Conservation (phyloP, 768 basidiomycete species). For the Antrodiella citrinella region DNA sequence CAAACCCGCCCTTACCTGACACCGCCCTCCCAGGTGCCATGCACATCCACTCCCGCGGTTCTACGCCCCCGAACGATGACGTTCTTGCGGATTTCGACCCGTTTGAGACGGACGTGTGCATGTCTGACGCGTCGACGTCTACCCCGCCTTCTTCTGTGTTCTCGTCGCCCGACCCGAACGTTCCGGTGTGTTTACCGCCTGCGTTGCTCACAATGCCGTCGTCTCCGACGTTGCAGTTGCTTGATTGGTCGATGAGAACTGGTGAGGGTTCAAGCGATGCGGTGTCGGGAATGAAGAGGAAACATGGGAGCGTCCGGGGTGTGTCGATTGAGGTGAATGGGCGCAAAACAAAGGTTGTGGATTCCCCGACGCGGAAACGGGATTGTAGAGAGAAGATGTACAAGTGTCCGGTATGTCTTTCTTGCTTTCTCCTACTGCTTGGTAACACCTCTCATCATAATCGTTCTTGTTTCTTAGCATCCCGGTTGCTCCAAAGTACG, state of each 20-base stretch:
- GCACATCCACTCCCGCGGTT: conserved; percentile 1
- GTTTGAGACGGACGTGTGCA: no score
- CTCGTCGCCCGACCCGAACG: conserved; percentile 3
- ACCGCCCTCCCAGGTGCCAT: conserved; percentile 1
- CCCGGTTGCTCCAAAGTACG: conserved; percentile 45
- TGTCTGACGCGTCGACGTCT: not conserved
- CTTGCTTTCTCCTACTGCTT: not conserved
- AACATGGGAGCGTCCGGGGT: not conserved
- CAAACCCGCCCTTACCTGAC: conserved; percentile 17
- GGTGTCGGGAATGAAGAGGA: not conserved
- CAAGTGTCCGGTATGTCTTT: conserved; percentile 35
- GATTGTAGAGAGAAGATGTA: conserved; percentile 36
- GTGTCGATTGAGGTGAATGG: conserved; percentile 5
- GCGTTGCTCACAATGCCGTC: conserved; percentile 16
- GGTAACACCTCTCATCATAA: no score
- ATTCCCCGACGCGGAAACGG: conserved; percentile 10
- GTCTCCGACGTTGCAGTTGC: not conserved
- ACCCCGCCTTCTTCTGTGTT: conserved; percentile 2
- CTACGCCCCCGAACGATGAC: no score
- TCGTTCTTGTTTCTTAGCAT: conserved; percentile 12
- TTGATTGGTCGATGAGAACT: not conserved
- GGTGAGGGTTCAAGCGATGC: not conserved
- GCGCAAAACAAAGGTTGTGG: conserved; percentile 5
- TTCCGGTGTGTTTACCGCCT: conserved; percentile 17
- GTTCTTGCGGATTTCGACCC: not conserved